Evolutionary conservation across 2,329 filamentous ascomycete species (phyloP).

Genomic region (Beauveria scarabaeidicola): DNA sequence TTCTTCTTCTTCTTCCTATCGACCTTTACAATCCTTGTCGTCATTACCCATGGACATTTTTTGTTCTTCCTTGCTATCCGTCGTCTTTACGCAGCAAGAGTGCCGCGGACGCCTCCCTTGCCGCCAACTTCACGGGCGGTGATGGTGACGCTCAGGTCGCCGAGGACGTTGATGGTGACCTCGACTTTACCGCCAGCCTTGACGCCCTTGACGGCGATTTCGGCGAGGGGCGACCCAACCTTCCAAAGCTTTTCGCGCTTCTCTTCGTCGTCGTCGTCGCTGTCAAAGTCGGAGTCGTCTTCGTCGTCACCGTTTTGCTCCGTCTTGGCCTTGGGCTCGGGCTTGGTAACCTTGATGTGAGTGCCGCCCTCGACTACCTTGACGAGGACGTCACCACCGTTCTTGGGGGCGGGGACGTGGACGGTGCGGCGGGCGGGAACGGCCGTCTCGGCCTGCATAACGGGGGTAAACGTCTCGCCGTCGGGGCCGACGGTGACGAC

Average conservation of each 20-base stretch:
- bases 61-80: neutral
- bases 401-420: constrained; percentile 65
- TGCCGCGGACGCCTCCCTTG: constrained; percentile 73
- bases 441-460: constrained; percentile 80
- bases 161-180: constrained; percentile 80
- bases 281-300: constrained; percentile 47
- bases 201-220: constrained; percentile 73
- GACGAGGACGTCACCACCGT: constrained; percentile 80
- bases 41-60: neutral
- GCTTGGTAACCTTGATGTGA: constrained; percentile 89
- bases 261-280: constrained; percentile 69
- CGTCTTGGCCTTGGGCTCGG: constrained; percentile 70
- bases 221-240: constrained; percentile 70
- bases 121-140: constrained; percentile 79
- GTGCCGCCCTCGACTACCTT: constrained; percentile 81
- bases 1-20: neutral
- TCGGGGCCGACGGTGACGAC: constrained; percentile 59
- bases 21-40: neutral
- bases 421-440: constrained; percentile 81
- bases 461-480: constrained; percentile 65
- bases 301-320: constrained; percentile 57
- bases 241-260: constrained; percentile 88
- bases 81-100: constrained; percentile 22
- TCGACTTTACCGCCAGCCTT: constrained; percentile 90
- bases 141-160: constrained; percentile 70